A percentile compares a stretch with the other conserved stretches of the same genome.
Evolutionary conservation across 345 rosid genomes (phyloP).

Genomic region (Salix caprea): DNA sequence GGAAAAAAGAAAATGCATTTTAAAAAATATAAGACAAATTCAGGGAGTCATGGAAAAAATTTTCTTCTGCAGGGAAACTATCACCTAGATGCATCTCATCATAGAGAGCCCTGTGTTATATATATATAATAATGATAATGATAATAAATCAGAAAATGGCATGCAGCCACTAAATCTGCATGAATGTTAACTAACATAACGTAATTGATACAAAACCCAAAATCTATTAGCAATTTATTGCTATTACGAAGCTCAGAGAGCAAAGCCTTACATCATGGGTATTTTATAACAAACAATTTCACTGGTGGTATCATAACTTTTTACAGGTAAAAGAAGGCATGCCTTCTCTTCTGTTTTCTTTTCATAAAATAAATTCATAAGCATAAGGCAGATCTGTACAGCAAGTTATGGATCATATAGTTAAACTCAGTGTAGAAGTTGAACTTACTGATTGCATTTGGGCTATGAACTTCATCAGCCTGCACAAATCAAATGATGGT

Average conservation of each 20-base stretch:
- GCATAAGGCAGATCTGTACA: not conserved
- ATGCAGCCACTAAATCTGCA: not conserved
- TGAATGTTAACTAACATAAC: not conserved
- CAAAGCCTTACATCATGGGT: not conserved
- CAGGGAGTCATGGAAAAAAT: not conserved
- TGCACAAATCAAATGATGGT: constrained; percentile 34
- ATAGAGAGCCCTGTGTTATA: not conserved
- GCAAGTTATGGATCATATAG: not conserved
- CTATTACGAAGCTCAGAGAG: constrained; percentile 1
- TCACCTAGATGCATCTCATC: not conserved
- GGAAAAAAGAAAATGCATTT: not conserved
- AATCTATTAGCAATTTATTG: not conserved
- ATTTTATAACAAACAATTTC: not conserved
- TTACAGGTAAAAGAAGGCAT: not conserved
- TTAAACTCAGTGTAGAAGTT: constrained; percentile 1
- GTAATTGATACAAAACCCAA: not conserved
- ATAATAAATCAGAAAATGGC: not conserved
- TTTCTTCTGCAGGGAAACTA: not conserved
- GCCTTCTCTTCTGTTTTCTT: not conserved
- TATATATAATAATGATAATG: too few species aligned
- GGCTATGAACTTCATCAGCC: constrained; percentile 45
- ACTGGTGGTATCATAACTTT: not conserved
- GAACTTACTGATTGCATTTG: constrained; percentile 47
- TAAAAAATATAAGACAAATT: not conserved
- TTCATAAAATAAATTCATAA: not conserved